Evolutionary conservation across 305 asterid species (phyloP), one percentile per base, ranked within the genome.

Genomic region (Fraxinus xanthoxyloides): DNA sequence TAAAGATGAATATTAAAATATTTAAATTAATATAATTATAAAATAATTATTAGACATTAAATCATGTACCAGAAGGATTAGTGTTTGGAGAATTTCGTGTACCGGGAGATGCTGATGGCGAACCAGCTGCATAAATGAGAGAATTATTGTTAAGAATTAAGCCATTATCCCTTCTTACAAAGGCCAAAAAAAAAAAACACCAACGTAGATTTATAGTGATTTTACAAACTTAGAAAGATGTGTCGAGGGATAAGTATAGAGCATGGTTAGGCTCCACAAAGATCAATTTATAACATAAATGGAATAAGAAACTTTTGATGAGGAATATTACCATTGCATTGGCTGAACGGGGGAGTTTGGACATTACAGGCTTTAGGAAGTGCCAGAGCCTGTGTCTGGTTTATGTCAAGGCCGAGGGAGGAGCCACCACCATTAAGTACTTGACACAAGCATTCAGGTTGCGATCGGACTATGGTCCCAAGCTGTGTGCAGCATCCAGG

Each of bases 301-400:
- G 56, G 7, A 51, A 51, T 5, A 51, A 4, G 8, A 1, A 31
- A 65, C 26, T 19, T 30, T 0, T 69, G 40, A 78, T 21, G 36
- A 10, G 30, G 48, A 32, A 32, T 19, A 72, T 80, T 84, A 91
- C 94, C 94, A n/a, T 81, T 76, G 87, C 92, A 91, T 83, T 65
- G 77, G 84, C 86, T 88, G 78, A 76, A 83, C 1, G 91, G 79
- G 8, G 94, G 91, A 61, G 92, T 88, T 38, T 87, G 86, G 13
- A 90, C 81, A 8, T 83, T 89, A 84, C 95, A 92, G 31, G 91
- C 87, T 30, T 34, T 77, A 38, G 95, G 93, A 83, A 92, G 74
- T 28, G 88, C 92, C 12, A 92, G 79, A 31, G 93, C 93, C 77
- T 84, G 93, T 78, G 95, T 90, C 84, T 90, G 93, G 80, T 92